phyloP scores from a whole-genome alignment of 768 basidiomycete species.

The Trametopsis cervina region DNA sequence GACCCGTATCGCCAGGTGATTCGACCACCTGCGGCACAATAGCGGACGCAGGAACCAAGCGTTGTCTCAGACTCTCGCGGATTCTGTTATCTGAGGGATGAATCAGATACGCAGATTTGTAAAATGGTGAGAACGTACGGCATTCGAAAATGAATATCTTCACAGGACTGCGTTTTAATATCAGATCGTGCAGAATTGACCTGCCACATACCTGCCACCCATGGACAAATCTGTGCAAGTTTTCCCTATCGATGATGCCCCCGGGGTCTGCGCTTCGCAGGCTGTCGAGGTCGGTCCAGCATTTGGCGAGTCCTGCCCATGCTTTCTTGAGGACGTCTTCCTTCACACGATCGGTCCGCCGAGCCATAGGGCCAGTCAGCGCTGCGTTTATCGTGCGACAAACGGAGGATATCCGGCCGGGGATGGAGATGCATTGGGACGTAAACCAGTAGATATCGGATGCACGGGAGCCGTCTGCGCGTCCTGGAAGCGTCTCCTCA shows the following conservation, averaged over 20 bases:
- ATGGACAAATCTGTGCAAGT: conserved; percentile 63
- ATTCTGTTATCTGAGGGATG: conserved; percentile 69
- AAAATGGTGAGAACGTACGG: conserved; percentile 56
- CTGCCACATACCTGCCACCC: conserved; percentile 74
- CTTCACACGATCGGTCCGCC: conserved; percentile 50
- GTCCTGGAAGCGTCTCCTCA: conserved; percentile 48
- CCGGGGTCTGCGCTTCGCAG: conserved; percentile 40
- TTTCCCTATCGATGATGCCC: conserved; percentile 38
- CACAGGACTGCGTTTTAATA: too few species aligned
- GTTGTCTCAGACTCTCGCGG: conserved; percentile 71
- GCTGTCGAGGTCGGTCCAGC: conserved; percentile 78
- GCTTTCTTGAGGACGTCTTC: conserved; percentile 62
- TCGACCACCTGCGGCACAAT: too few species aligned
- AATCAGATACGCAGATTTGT: conserved; percentile 8
- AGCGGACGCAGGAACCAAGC: too few species aligned
- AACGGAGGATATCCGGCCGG: conserved; percentile 67
- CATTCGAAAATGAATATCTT: conserved; percentile 90
- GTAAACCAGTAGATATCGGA: conserved; percentile 45
- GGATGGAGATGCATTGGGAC: conserved; percentile 56
- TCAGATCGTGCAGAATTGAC: too few species aligned
- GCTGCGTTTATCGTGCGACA: conserved; percentile 75
- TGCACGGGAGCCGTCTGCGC: conserved; percentile 14
- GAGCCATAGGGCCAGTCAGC: conserved; percentile 73
- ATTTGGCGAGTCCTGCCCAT: conserved; percentile 79
- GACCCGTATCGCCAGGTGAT: too few species aligned